These are phyloP conservation scores for Ceriops tagal DNA, from an alignment of 345 rosid genomes.

Conservation along the genomic window DNA sequence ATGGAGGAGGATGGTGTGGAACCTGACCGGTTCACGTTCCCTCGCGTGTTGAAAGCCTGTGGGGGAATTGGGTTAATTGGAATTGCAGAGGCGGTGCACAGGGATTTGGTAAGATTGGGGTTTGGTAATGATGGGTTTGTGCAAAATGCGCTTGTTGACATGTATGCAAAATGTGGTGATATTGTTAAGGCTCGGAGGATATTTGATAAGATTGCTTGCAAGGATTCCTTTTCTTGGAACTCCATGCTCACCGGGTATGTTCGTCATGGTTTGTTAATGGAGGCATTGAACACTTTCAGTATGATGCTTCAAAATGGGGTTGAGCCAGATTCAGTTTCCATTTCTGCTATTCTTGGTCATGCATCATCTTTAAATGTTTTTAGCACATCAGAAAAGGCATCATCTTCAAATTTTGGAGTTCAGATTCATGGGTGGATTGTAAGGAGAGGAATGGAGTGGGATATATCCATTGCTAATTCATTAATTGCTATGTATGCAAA, in stretches of 20 bases:
- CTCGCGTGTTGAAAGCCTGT: slow-evolving; percentile 79
- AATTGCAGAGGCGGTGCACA: slow-evolving; percentile 70
- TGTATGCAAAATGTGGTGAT: slow-evolving; percentile 94
- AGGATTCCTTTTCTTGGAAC: slow-evolving; percentile 74
- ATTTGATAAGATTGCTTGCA: slow-evolving; percentile 50
- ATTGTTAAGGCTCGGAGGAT: slow-evolving; percentile 68
- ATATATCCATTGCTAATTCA: slow-evolving; percentile 57
- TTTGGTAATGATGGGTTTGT: slow-evolving; percentile 56
- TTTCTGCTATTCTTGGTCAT: slow-evolving; percentile 58
- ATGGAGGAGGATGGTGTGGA: slow-evolving; percentile 80
- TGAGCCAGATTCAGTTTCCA: slow-evolving; percentile 66
- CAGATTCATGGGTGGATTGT: slow-evolving; percentile 76
- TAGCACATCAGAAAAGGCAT: slow-evolving; percentile 31
- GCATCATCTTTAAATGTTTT: slow-evolving; percentile 29
- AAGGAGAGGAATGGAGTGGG: slow-evolving; percentile 57
- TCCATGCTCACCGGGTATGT: slow-evolving; percentile 63
- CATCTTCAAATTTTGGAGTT: slow-evolving; percentile 40
- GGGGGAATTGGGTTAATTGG: slow-evolving; percentile 71
- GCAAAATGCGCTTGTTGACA: slow-evolving; percentile 73
- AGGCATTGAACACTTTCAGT: slow-evolving; percentile 48
- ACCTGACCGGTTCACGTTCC: slow-evolving; percentile 76
- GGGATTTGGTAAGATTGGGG: slow-evolving; percentile 65
- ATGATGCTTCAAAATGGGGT: slow-evolving; percentile 50
- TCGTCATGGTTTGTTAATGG: slow-evolving; percentile 53
- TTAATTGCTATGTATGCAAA: slow-evolving; percentile 57